phyloP scores from a whole-genome alignment of 371 early-diverging fungal genomes.

The Basidiobolus meristosporus region DNA sequence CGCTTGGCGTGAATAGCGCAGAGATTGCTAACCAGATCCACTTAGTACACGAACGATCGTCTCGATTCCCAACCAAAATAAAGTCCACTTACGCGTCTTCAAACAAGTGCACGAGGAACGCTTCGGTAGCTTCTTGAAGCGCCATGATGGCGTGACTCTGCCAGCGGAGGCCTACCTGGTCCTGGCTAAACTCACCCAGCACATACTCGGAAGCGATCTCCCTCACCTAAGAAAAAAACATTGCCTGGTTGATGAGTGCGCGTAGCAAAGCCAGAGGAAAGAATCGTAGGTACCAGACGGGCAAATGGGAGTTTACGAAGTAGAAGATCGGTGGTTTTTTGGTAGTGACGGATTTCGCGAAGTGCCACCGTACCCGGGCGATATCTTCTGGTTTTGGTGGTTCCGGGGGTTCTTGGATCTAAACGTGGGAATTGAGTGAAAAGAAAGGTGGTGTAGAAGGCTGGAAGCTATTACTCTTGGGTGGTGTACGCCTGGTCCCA shows the following conservation, averaged over 20 bases:
- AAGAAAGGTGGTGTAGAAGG: too few relatives aligned
- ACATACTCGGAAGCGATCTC: conserved; percentile 36
- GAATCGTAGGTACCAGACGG: conserved; percentile 43
- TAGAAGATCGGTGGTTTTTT: conserved; percentile 44
- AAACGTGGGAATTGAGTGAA: too few relatives aligned
- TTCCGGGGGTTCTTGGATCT: too few relatives aligned
- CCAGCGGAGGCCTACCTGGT: conserved; percentile 42
- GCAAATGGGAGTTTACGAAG: conserved; percentile 66
- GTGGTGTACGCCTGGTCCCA: too few relatives aligned
- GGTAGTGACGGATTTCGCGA: conserved; percentile 50
- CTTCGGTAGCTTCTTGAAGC: conserved; percentile 83
- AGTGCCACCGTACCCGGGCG: conserved; percentile 46
- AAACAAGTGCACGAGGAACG: conserved; percentile 70
- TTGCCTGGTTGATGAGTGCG: not conserved
- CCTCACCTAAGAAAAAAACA: conserved; percentile 18
- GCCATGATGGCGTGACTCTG: conserved; percentile 63
- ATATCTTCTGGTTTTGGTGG: conserved; percentile 15
- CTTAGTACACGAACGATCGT: not conserved
- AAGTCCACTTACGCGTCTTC: conserved; percentile 74
- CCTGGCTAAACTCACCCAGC: conserved; percentile 8
- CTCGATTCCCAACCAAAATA: not conserved
- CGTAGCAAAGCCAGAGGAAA: too few relatives aligned
- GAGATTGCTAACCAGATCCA: conserved; percentile 30
- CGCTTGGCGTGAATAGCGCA: conserved; percentile 91
- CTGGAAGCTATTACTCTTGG: too few relatives aligned